Evolutionary conservation across 1,284 basidiomycete genomes (phyloP).

Genomic region (Leccinum griseonigrum): DNA sequence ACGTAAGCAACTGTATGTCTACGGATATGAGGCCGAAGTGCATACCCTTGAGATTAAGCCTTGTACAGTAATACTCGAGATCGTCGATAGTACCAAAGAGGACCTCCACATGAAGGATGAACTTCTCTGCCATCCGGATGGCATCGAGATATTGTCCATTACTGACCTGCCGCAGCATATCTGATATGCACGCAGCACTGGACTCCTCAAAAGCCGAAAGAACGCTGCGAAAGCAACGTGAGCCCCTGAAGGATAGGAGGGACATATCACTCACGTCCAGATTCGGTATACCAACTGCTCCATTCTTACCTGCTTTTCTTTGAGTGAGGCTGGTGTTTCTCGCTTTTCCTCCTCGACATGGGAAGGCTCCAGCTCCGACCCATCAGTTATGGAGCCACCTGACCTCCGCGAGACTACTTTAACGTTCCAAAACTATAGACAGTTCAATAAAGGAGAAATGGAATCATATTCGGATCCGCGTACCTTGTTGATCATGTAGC

Average conservation of each 20-base stretch:
- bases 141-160: slow-evolving; percentile 95
- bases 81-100: slow-evolving; percentile 98
- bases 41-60: slow-evolving; percentile 80
- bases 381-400: slow-evolving; percentile 56
- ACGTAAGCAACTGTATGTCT: slow-evolving; percentile 15
- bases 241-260: slow-evolving; percentile 6
- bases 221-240: slow-evolving; percentile 50
- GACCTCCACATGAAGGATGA: slow-evolving; percentile 97
- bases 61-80: slow-evolving; percentile 87
- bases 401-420: slow-evolving; percentile 84
- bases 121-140: slow-evolving; percentile 97
- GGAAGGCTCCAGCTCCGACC: slow-evolving; percentile 49
- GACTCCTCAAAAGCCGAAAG: slow-evolving; percentile 98
- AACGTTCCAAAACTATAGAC: slow-evolving; percentile 93
- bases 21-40: slow-evolving; percentile 13
- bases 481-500: slow-evolving; percentile 99
- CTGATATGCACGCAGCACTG: slow-evolving; percentile 98
- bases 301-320: slow-evolving; percentile 92
- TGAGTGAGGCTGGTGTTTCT: slow-evolving; percentile 83
- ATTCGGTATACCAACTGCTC: slow-evolving; percentile 98
- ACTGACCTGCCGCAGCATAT: slow-evolving; percentile 98
- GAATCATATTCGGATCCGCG: slow-evolving; percentile 16
- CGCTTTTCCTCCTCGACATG: slow-evolving; percentile 74
- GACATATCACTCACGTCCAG: slow-evolving; percentile 73
- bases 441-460: slow-evolving; percentile 17